Evolutionary conservation across 2,329 filamentous ascomycete species (phyloP).

Genomic region (Lomentospora prolificans): DNA sequence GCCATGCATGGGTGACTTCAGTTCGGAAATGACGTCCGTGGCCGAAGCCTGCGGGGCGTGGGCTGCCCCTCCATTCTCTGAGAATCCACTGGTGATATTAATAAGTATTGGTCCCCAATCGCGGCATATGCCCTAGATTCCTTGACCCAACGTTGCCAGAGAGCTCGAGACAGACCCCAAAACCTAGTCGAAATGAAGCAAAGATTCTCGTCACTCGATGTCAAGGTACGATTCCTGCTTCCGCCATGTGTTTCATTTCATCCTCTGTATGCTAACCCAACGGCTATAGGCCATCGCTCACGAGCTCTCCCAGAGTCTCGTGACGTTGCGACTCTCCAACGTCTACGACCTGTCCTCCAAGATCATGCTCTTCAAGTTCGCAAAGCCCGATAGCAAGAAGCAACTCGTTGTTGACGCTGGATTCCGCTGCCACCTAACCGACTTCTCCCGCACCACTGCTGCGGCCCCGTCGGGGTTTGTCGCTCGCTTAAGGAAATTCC

Average conservation of each 20-base stretch:
- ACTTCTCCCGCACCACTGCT: constrained; percentile 80
- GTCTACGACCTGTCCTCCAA: constrained; percentile 94
- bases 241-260: too few species aligned
- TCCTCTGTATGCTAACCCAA: constrained; percentile 8
- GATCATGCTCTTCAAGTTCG: constrained; percentile 91
- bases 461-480: constrained; percentile 80
- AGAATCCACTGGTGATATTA: not conserved
- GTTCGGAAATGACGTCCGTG: not conserved
- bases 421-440: constrained; percentile 89
- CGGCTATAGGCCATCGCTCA: constrained; percentile 71
- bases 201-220: constrained; percentile 68
- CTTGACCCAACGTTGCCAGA: too few species aligned
- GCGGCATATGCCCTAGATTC: too few species aligned
- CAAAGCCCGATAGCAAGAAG: constrained; percentile 78
- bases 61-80: not conserved
- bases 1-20: not conserved
- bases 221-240: constrained; percentile 54
- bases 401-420: constrained; percentile 90
- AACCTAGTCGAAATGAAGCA: constrained; percentile 53
- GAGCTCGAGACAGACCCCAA: not conserved
- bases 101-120: not conserved
- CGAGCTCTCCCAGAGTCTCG: constrained; percentile 71
- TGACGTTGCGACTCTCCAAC: constrained; percentile 75
- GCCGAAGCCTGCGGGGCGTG: not conserved
- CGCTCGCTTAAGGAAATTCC: constrained; percentile 70